phyloP scores from a whole-genome alignment of 441 rosid species.

The Erodium trifolium region DNA sequence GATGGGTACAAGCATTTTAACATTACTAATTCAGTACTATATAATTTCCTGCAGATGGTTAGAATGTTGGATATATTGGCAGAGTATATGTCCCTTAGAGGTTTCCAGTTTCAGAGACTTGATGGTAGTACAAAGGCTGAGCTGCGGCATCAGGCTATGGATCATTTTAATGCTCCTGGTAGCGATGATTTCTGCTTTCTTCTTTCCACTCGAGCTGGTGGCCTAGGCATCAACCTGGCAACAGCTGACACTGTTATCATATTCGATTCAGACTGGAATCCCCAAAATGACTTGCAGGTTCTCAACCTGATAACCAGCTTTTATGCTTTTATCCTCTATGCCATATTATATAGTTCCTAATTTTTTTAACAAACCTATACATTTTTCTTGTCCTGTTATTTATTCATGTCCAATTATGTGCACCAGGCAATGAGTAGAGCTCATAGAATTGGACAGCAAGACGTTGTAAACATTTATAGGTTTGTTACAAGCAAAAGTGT shows the following conservation, averaged over 20 bases:
- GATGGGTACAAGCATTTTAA: too few relatives aligned
- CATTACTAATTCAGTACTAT: too few relatives aligned
- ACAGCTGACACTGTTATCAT: conserved; percentile 98
- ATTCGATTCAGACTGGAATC: conserved; percentile 99
- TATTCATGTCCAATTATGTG: conserved; percentile 15
- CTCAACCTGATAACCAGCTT: conserved; percentile 9
- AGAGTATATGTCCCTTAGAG: conserved; percentile 79
- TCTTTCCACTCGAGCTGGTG: conserved; percentile 99
- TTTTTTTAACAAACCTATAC: too few relatives aligned
- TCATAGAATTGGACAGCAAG: conserved; percentile 99
- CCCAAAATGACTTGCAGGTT: conserved; percentile 99
- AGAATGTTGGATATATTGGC: conserved; percentile 96
- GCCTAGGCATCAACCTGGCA: conserved; percentile 98
- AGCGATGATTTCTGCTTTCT: conserved; percentile 99
- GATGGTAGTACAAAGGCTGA: conserved; percentile 99
- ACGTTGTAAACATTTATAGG: conserved; percentile 95
- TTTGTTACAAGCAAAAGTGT: conserved; percentile 99
- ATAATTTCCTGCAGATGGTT: conserved; percentile 64
- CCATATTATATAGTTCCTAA: too few relatives aligned
- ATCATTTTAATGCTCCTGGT: conserved; percentile 96
- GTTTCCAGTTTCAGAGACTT: conserved; percentile 96
- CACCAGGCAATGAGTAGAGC: conserved; percentile 99
- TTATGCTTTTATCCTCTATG: conserved; percentile 3
- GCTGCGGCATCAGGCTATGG: conserved; percentile 98
- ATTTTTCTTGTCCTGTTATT: conserved; percentile 5